Evolutionary conservation across 192 early-diverging fungal species (phyloP), one percentile per base, ranked within the genome.

Genomic region (Podila epigama): DNA sequence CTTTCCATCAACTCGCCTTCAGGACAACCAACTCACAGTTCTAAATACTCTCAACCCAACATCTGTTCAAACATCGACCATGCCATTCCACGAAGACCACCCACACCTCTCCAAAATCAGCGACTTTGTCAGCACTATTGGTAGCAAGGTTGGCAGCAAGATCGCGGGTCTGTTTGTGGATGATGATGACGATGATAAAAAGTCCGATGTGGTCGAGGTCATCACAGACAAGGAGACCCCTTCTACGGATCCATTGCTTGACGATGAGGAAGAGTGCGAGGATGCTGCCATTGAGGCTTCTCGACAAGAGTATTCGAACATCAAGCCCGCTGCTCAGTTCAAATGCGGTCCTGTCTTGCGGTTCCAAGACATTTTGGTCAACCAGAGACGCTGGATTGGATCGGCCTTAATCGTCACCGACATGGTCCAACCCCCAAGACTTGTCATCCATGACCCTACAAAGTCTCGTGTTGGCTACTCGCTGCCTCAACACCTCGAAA

Each of bases 331-430:
- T n/a, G 20, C 59, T 20, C 65, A 67, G 35, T 75, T 75, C 65
- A 75, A 75, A 35, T 72, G 84, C 22, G 88, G 88, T 5, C 88
- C 88, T 1, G 70, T 84, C 12, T 70, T 89, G 4, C 82, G 83
- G 48, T 83, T 83, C 53, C 83, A 85, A 36, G 81, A 89, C 51
- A 87, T 86, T 11, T 72, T 84, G 65, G 70, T 87, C 66, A 60
- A 62, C 28, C 65, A 73, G 8, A 79, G 81, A 25, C 83, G 72
- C n/a, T 89, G 84, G 84, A 81, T 58, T 51, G 88, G 88, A 52
- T 87, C 86, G 33, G 82, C 79, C 16, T 75, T 89, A 60, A 70
- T 89, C 31, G 73, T 89, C 64, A 73, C 71, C 32, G 72, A 75
- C 51, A 75, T 68, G 40, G 60, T 57, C 12, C 44, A 41, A 9